Evolutionary conservation across 495 filamentous ascomycete species (phyloP).

Genomic region (Penicillium maclennaniae): DNA sequence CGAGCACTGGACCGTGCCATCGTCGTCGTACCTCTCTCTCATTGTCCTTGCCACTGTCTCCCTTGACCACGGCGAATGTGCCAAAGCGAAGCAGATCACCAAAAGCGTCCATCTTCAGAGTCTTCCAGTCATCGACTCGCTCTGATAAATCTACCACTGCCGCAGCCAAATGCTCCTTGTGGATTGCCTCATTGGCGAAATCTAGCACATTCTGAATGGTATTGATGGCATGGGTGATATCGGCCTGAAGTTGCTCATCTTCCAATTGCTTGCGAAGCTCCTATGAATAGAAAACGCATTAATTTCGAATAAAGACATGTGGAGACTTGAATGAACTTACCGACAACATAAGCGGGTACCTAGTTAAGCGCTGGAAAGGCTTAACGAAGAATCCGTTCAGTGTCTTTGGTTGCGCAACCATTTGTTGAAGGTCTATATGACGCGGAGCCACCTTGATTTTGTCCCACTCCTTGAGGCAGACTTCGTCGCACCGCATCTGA

Average conservation of each 20-base stretch:
- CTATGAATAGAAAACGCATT: constrained; percentile 38
- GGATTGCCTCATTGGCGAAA: constrained; percentile 83
- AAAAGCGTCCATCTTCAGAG: constrained; percentile 83
- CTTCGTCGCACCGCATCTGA: constrained; percentile 56
- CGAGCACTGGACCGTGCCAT: neutral
- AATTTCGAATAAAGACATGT: neutral
- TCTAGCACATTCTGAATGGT: constrained; percentile 73
- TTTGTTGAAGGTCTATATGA: constrained; percentile 53
- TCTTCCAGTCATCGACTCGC: constrained; percentile 97
- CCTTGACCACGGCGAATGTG: constrained; percentile 90
- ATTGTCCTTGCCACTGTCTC: constrained; percentile 68
- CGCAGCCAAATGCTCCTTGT: constrained; percentile 74
- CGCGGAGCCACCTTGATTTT: constrained; percentile 54
- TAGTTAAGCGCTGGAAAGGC: constrained; percentile 90
- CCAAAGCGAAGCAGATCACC: constrained; percentile 85
- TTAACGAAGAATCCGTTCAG: constrained; percentile 91
- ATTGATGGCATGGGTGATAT: constrained; percentile 68
- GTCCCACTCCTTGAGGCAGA: constrained; percentile 49
- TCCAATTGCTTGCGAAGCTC: constrained; percentile 81
- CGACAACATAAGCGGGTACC: constrained; percentile 87
- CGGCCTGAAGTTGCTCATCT: constrained; percentile 61
- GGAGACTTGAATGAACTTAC: constrained; percentile 43
- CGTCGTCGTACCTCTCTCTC: constrained; percentile 70
- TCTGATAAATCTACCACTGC: constrained; percentile 74
- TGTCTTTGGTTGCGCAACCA: constrained; percentile 55